phyloP scores from a whole-genome alignment of 1,284 basidiomycete species.

The Singerocomus rubriflavus region DNA sequence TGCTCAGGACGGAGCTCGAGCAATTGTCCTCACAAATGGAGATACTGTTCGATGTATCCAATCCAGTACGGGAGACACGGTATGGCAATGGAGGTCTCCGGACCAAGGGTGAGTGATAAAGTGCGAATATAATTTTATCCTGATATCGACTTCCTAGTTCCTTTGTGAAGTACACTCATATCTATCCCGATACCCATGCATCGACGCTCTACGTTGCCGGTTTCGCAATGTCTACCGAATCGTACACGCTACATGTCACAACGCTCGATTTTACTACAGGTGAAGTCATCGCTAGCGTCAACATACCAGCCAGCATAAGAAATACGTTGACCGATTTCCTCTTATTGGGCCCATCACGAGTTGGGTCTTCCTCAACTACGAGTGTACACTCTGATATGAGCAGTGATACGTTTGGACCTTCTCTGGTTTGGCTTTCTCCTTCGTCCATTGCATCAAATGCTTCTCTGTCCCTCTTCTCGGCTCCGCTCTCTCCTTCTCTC shows the following conservation, averaged over 20 bases:
- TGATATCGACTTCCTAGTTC: conserved; percentile 42
- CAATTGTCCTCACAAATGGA: conserved; percentile 54
- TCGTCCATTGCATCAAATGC: conserved; percentile 13
- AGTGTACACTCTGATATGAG: conserved; percentile 5
- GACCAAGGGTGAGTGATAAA: conserved; percentile 54
- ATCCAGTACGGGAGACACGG: conserved; percentile 44
- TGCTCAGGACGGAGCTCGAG: conserved; percentile 1
- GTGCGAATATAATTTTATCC: neutral
- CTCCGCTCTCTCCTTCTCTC: conserved; percentile 55
- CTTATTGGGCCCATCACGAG: conserved; percentile 40
- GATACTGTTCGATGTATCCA: conserved; percentile 51
- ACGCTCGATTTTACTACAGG: conserved; percentile 57
- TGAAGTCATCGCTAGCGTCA: conserved; percentile 45
- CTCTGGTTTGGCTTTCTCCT: conserved; percentile 68
- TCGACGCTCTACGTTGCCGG: conserved; percentile 62
- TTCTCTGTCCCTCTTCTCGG: conserved; percentile 43
- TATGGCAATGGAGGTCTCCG: conserved; percentile 65
- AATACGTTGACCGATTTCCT: conserved; percentile 35
- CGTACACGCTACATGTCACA: conserved; percentile 66
- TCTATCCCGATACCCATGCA: conserved; percentile 50
- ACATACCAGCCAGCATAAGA: conserved; percentile 58
- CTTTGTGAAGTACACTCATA: conserved; percentile 59
- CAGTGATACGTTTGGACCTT: conserved; percentile 28
- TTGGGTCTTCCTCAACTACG: conserved; percentile 31
- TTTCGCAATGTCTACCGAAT: conserved; percentile 57